Conservation (phyloP, 2,329 filamentous ascomycete genomes). For the Ophiostoma australiae region DNA sequence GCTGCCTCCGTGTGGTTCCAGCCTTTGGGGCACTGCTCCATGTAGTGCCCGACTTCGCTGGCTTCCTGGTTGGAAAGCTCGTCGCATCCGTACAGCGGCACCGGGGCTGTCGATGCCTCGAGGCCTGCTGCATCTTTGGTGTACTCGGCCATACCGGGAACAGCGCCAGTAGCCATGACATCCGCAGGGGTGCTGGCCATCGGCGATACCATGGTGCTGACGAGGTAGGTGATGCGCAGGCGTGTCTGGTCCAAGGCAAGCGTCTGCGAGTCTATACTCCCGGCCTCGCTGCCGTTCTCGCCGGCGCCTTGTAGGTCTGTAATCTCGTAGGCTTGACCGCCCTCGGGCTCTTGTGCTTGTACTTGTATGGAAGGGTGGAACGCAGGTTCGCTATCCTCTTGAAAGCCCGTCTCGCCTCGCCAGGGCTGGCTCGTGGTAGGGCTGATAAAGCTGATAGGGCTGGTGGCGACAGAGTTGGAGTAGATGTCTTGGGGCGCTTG, state of each 20-base stretch:
- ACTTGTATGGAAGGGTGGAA: not conserved
- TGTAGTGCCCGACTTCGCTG: conserved; percentile 7
- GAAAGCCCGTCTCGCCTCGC: not conserved
- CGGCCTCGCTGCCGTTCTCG: not conserved
- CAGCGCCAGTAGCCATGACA: not conserved
- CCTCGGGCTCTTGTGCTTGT: not conserved
- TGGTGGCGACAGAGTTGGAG: not conserved
- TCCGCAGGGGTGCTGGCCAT: conserved; percentile 14
- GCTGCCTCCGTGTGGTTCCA: conserved; percentile 23
- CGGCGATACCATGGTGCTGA: conserved; percentile 27
- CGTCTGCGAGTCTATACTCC: conserved; percentile 25
- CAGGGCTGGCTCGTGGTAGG: not conserved
- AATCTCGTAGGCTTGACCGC: not conserved
- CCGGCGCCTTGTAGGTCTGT: not conserved
- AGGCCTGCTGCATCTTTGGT: not conserved
- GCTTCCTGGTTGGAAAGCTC: not conserved
- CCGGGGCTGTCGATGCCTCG: not conserved
- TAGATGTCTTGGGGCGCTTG: not conserved
- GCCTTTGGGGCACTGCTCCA: conserved; percentile 18
- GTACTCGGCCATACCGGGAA: not conserved
- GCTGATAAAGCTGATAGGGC: no score
- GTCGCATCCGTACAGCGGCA: conserved; percentile 13
- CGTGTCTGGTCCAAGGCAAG: conserved; percentile 32
- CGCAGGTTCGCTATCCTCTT: not conserved
- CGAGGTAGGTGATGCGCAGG: conserved; percentile 29